A percentile compares a stretch with the other conserved stretches of the same genome.
Evolutionary conservation across 768 basidiomycete species (phyloP).

Genomic region (Hygrocybe punicea): DNA sequence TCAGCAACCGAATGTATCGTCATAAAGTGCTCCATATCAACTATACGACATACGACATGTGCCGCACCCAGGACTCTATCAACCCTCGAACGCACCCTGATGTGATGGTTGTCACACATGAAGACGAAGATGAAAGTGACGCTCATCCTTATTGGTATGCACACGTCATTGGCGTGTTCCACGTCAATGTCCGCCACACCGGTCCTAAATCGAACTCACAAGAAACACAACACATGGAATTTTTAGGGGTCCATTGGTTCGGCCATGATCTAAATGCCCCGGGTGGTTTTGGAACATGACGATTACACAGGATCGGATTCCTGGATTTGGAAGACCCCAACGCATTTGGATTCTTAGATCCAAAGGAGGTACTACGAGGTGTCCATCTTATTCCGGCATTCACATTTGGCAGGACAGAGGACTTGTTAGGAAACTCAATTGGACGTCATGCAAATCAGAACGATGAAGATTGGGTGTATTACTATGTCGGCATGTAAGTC

Average conservation of each 20-base stretch:
- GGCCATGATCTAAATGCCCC: neutral
- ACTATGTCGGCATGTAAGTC: conserved; percentile 39
- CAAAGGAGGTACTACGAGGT: conserved; percentile 13
- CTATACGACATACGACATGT: conserved; percentile 30
- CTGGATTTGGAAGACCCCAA: conserved; percentile 4
- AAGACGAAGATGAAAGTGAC: conserved; percentile 6
- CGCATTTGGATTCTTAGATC: conserved; percentile 22
- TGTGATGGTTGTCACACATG: conserved; percentile 17
- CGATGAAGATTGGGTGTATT: conserved; percentile 28
- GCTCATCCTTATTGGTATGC: conserved; percentile 14
- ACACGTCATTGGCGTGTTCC: conserved; percentile 18
- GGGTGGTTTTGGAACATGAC: neutral
- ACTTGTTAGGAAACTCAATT: neutral
- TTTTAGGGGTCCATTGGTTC: conserved; percentile 17
- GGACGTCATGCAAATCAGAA: neutral
- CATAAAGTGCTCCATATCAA: conserved; percentile 27
- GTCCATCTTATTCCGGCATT: conserved; percentile 19
- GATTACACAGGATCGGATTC: conserved; percentile 10
- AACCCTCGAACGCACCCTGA: conserved; percentile 28
- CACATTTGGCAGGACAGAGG: neutral
- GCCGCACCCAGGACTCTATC: conserved; percentile 31
- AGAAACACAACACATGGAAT: conserved; percentile 5
- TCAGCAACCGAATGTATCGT: conserved; percentile 20
- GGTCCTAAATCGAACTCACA: neutral
- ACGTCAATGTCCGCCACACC: conserved; percentile 11